Conservation (phyloP, 495 filamentous ascomycete species). For the Penicillium salamii region DNA sequence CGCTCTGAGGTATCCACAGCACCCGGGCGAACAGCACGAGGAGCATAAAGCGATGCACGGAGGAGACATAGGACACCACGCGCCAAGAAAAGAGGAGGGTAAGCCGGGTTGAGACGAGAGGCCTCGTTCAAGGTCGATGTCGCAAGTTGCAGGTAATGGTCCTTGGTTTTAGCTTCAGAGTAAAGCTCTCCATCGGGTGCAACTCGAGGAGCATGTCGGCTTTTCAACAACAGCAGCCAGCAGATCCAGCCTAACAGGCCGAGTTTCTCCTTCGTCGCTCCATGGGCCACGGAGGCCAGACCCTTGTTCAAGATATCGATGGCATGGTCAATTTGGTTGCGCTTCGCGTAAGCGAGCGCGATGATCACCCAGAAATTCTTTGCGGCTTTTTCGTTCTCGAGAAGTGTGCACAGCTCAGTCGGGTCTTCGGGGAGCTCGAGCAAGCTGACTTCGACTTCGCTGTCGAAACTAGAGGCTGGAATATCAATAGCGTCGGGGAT, state of each 20-base stretch:
- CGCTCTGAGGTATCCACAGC: constrained; percentile 70
- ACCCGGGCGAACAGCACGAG: constrained; percentile 58
- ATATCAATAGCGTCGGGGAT: constrained; percentile 89
- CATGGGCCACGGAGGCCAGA: constrained; percentile 66
- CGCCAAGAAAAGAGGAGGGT: constrained; percentile 84
- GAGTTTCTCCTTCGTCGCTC: constrained; percentile 77
- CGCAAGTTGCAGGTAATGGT: constrained; percentile 85
- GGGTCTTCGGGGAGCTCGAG: constrained; percentile 90
- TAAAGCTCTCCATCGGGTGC: constrained; percentile 57
- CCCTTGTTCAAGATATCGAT: constrained; percentile 91
- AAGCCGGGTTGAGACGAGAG: constrained; percentile 86
- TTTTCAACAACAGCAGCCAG: constrained; percentile 91
- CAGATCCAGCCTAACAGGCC: constrained; percentile 79
- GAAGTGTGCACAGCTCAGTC: constrained; percentile 87
- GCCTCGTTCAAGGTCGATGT: constrained; percentile 91
- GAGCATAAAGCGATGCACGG: constrained; percentile 77
- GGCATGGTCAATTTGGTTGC: constrained; percentile 85
- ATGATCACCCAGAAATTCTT: constrained; percentile 94
- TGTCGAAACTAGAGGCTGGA: constrained; percentile 74
- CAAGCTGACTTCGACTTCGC: constrained; percentile 90
- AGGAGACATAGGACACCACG: constrained; percentile 86
- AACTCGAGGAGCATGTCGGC: constrained; percentile 81
- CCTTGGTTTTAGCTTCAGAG: constrained; percentile 82
- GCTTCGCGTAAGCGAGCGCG: constrained; percentile 94
- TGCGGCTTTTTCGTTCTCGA: constrained; percentile 87